These are phyloP conservation scores for Obba rivulosa DNA, from an alignment of 768 basidiomycete species.

Conservation along the genomic window DNA sequence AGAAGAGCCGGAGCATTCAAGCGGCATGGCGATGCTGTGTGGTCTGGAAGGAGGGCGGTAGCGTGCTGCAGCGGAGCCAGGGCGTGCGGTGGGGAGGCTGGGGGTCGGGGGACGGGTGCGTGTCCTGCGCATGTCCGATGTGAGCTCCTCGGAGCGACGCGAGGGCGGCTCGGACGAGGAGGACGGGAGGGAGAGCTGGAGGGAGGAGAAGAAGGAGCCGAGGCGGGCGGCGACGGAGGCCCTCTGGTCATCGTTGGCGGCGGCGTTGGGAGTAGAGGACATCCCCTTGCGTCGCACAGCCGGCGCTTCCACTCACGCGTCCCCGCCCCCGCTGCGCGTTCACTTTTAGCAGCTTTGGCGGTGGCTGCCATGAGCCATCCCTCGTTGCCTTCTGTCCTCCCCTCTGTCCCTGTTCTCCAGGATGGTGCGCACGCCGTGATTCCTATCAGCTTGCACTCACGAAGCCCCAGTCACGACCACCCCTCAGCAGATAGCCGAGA, in stretches of 20 bases:
- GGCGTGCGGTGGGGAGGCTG: neutral
- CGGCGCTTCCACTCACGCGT: no score
- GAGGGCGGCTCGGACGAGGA: neutral
- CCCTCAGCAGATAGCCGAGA: constrained; percentile 46
- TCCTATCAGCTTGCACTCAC: neutral
- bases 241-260: neutral
- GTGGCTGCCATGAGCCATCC: constrained; percentile 10
- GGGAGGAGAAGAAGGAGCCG: neutral
- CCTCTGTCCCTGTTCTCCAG: constrained; percentile 41
- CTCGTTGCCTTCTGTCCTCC: constrained; percentile 44
- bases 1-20: neutral
- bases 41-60: neutral
- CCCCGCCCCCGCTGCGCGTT: no score
- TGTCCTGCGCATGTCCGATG: constrained; percentile 4
- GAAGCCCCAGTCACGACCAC: constrained; percentile 38
- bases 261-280: neutral
- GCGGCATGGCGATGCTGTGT: neutral
- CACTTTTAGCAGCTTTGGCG: no score
- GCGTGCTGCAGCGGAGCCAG: neutral
- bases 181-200: neutral
- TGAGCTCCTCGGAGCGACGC: neutral
- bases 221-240: neutral
- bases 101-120: constrained; percentile 2
- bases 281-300: no score
- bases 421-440: constrained; percentile 33